Conservation (phyloP, 2,329 filamentous ascomycete genomes). For the Epichloe uncinata region DNA sequence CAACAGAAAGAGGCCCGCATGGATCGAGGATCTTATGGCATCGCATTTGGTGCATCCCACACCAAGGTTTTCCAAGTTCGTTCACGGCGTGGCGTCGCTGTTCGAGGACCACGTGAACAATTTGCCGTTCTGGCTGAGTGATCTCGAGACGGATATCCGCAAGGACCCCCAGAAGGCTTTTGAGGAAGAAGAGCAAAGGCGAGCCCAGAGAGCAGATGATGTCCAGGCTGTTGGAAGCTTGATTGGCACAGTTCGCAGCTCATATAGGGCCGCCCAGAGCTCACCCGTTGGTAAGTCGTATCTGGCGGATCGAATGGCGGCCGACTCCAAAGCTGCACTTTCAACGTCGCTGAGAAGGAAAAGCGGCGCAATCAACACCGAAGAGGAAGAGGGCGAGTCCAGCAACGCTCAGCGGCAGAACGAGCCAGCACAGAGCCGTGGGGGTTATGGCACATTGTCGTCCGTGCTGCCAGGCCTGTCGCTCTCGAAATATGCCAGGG, state of each 20-base stretch:
- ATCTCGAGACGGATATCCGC: slow-evolving; percentile 85
- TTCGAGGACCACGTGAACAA: slow-evolving; percentile 96
- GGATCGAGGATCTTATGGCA: slow-evolving; percentile 83
- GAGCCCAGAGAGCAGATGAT: slow-evolving; percentile 69
- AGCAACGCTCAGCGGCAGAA: slow-evolving; percentile 23
- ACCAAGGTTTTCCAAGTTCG: slow-evolving; percentile 90
- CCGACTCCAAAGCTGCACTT: slow-evolving; percentile 26
- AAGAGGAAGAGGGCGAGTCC: slow-evolving; percentile 23
- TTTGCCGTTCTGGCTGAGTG: slow-evolving; percentile 89
- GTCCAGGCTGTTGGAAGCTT: slow-evolving; percentile 84
- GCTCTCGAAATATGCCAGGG: slow-evolving; percentile 59
- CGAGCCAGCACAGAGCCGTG: slow-evolving; percentile 11
- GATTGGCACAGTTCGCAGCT: slow-evolving; percentile 44
- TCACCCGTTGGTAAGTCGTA: slow-evolving; percentile 58
- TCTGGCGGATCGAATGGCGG: slow-evolving; percentile 40
- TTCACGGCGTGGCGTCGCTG: slow-evolving; percentile 79
- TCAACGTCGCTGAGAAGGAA: slow-evolving; percentile 15
- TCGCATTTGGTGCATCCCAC: slow-evolving; percentile 86
- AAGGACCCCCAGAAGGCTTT: slow-evolving; percentile 90
- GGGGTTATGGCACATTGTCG: slow-evolving; percentile 44
- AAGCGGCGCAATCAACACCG: slow-evolving; percentile 15
- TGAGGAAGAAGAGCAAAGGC: slow-evolving; percentile 77
- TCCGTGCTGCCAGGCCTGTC: slow-evolving; percentile 75
- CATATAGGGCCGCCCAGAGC: slow-evolving; percentile 46
- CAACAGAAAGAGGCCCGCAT: slow-evolving; percentile 58